Conservation (phyloP, 192 early-diverging fungal genomes). For the Coemansia nantahalensis region DNA sequence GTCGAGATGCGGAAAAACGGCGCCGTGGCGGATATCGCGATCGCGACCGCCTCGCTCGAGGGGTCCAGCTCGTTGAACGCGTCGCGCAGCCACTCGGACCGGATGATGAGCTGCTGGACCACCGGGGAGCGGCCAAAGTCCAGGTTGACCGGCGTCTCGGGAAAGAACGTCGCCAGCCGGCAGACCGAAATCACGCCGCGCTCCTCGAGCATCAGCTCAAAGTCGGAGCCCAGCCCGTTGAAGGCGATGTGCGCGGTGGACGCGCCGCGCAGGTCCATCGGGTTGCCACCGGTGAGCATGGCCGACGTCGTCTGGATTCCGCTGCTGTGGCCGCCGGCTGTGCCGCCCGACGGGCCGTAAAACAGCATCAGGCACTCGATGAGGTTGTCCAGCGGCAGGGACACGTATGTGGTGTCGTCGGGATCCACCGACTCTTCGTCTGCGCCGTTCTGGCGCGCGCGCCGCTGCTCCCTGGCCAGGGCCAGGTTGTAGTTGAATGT, state of each 20-base stretch:
- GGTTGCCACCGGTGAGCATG: conserved; percentile 13
- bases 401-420: conserved; percentile 19
- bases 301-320: conserved; percentile 6
- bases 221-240: conserved; percentile 37
- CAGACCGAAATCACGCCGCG: conserved; percentile 55
- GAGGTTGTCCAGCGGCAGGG: conserved; percentile 42
- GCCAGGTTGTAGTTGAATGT: conserved; percentile 28
- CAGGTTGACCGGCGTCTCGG: conserved; percentile 45
- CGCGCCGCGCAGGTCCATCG: conserved; percentile 35
- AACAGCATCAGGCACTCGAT: conserved; percentile 49
- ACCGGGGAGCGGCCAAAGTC: conserved; percentile 37
- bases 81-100: conserved; percentile 55
- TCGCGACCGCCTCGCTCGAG: conserved; percentile 50
- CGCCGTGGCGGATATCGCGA: conserved; percentile 39
- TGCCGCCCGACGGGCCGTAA: conserved; percentile 29
- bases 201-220: conserved; percentile 58
- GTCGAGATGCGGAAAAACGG: conserved; percentile 57
- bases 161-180: conserved; percentile 51
- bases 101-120: conserved; percentile 55
- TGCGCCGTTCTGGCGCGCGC: conserved; percentile 5
- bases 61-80: conserved; percentile 60
- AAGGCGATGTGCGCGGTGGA: conserved; percentile 39
- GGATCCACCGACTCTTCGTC: conserved; percentile 4
- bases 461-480: conserved; percentile 12
- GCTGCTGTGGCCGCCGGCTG: background rate